Evolutionary conservation across 495 filamentous ascomycete species (phyloP).

Genomic region (Antarctomyces pellizariae): DNA sequence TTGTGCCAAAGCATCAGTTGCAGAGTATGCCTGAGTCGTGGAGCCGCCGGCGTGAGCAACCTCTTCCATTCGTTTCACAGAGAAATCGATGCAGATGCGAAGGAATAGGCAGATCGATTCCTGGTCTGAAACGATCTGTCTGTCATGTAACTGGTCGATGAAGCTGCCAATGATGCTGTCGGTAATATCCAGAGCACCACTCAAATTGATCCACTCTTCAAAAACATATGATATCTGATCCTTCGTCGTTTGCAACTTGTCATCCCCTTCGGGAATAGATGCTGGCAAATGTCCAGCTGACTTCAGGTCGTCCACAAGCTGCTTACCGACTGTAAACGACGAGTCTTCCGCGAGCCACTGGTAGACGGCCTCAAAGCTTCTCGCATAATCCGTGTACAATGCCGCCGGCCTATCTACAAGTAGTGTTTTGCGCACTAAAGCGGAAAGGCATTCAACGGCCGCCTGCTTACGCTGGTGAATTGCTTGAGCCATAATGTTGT

Average conservation of each 20-base stretch:
- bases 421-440: conserved; percentile 51
- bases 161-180: conserved; percentile 55
- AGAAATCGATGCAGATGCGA: conserved; percentile 58
- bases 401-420: conserved; percentile 53
- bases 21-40: conserved; percentile 45
- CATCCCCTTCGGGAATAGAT: conserved; percentile 21
- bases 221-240: conserved; percentile 89
- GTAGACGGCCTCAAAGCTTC: conserved; percentile 56
- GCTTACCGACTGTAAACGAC: conserved; percentile 31
- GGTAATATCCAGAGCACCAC: conserved; percentile 42
- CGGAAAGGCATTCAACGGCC: conserved; percentile 52
- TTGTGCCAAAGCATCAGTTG: conserved; percentile 72
- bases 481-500: conserved; percentile 47
- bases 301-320: conserved; percentile 50
- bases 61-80: conserved; percentile 51
- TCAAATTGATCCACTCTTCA: conserved; percentile 76
- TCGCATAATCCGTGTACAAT: conserved; percentile 67
- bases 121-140: conserved; percentile 39
- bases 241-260: conserved; percentile 27
- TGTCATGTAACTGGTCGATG: conserved; percentile 59
- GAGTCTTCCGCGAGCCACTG: conserved; percentile 62
- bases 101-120: conserved; percentile 61
- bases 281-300: conserved; percentile 32
- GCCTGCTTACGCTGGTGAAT: conserved; percentile 40
- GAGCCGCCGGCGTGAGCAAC: conserved; percentile 30